These are phyloP conservation scores for Neopestalotiopsis clavispora DNA, from an alignment of 2,329 filamentous ascomycete genomes.

Conservation along the genomic window DNA sequence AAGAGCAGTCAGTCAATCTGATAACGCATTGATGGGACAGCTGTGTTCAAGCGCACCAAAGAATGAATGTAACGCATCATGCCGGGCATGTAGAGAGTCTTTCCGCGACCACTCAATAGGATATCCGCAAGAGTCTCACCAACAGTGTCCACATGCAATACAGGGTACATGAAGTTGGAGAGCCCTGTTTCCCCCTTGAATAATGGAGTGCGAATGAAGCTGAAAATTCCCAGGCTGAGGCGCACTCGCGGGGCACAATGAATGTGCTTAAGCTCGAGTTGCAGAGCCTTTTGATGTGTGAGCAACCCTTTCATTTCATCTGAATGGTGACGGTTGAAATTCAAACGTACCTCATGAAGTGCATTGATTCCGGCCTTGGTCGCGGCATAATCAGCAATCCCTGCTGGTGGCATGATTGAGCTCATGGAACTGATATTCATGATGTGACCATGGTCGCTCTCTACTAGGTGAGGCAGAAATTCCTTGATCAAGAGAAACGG, in stretches of 20 bases:
- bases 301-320: too few relatives aligned
- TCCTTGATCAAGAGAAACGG: constrained; percentile 2
- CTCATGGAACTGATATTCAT: constrained; percentile 1
- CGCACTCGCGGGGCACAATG: background rate
- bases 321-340: background rate
- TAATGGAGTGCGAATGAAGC: constrained; percentile 2
- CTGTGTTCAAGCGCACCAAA: background rate
- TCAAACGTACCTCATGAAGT: background rate
- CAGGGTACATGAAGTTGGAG: background rate
- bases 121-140: background rate
- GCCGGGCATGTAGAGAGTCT: background rate
- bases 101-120: background rate
- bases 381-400: background rate
- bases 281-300: background rate
- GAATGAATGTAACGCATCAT: background rate
- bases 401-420: background rate
- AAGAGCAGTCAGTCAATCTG: background rate
- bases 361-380: constrained; percentile 3
- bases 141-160: constrained; percentile 1
- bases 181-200: background rate
- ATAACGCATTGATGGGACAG: background rate
- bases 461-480: background rate
- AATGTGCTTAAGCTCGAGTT: background rate
- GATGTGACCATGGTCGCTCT: background rate
- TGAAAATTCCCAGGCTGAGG: background rate